A percentile compares a stretch with the other conserved stretches of the same genome.
These are phyloP conservation scores for Lichenothelia convexa DNA, from an alignment of 495 filamentous ascomycete species.

Conservation along the genomic window DNA sequence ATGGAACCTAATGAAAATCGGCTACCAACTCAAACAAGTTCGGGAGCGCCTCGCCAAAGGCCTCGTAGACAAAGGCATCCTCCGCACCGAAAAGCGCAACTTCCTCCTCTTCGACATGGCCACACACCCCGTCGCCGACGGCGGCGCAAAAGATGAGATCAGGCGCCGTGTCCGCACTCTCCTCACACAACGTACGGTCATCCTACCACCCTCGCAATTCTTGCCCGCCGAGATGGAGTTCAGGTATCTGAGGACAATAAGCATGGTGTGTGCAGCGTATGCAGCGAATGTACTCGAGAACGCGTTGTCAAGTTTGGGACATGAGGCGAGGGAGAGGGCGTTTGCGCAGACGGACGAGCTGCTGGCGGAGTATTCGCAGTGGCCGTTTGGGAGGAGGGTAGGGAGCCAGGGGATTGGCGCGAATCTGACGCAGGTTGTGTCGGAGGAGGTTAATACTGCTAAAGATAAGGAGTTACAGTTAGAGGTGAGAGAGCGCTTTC, in stretches of 20 bases:
- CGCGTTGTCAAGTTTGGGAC: slow-evolving; percentile 79
- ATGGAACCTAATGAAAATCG: slow-evolving; percentile 99
- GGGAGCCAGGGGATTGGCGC: slow-evolving; percentile 66
- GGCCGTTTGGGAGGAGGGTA: slow-evolving; percentile 72
- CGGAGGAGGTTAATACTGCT: slow-evolving; percentile 65
- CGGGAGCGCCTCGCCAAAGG: slow-evolving; percentile 94
- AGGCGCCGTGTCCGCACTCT: slow-evolving; percentile 79
- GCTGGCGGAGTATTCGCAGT: slow-evolving; percentile 88
- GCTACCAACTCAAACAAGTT: slow-evolving; percentile 97
- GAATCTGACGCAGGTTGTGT: slow-evolving; percentile 75
- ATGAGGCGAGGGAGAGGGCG: slow-evolving; percentile 81
- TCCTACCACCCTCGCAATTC: slow-evolving; percentile 64
- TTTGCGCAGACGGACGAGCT: slow-evolving; percentile 96
- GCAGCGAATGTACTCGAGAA: slow-evolving; percentile 97
- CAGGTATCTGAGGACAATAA: slow-evolving; percentile 73
- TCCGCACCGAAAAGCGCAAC: slow-evolving; percentile 96
- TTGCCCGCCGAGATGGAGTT: slow-evolving; percentile 89
- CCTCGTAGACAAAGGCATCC: slow-evolving; percentile 96
- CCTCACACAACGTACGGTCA: slow-evolving; percentile 83
- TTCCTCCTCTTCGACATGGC: slow-evolving; percentile 99
- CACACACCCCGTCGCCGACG: slow-evolving; percentile 93
- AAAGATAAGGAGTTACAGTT: slow-evolving; percentile 90
- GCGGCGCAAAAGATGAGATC: slow-evolving; percentile 94
- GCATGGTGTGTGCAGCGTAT: slow-evolving; percentile 96
- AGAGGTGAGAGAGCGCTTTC: slow-evolving; percentile 70